Evolutionary conservation across 345 rosid genomes (phyloP).

Genomic region (Hirschfeldia incana): DNA sequence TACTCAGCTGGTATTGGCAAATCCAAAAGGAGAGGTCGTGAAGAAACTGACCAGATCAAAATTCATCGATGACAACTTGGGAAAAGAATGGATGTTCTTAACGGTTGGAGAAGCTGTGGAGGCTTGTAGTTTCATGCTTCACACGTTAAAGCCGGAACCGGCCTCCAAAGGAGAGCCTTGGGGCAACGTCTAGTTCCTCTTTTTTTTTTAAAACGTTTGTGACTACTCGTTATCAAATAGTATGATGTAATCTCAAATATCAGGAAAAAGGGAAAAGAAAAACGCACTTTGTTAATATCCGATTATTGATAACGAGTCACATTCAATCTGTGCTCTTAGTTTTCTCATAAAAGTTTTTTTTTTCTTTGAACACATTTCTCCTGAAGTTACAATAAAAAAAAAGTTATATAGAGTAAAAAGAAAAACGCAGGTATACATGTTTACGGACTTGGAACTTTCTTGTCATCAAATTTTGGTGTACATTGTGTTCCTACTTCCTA

Average conservation of each 20-base stretch:
- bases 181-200: constrained; percentile 34
- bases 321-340: too few relatives aligned
- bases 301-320: not conserved
- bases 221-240: constrained; percentile 16
- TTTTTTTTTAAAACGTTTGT: not conserved
- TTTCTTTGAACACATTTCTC: too few relatives aligned
- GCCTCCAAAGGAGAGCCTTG: constrained; percentile 39
- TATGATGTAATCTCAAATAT: constrained; percentile 7
- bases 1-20: constrained; percentile 38
- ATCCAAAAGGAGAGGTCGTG: constrained; percentile 45
- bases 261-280: not conserved
- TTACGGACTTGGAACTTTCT: not conserved
- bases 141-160: constrained; percentile 41
- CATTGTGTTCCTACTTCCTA: too few relatives aligned
- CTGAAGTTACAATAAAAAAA: not conserved
- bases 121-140: constrained; percentile 83
- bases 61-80: constrained; percentile 40
- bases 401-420: not conserved
- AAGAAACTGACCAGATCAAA: constrained; percentile 40
- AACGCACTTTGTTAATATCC: constrained; percentile 11
- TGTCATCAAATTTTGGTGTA: not conserved
- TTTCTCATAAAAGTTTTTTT: too few relatives aligned
- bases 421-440: not conserved
- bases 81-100: constrained; percentile 76
- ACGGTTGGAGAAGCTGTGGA: constrained; percentile 90